Conservation (phyloP, 2,329 filamentous ascomycete genomes). For the Epichloe aotearoae region DNA sequence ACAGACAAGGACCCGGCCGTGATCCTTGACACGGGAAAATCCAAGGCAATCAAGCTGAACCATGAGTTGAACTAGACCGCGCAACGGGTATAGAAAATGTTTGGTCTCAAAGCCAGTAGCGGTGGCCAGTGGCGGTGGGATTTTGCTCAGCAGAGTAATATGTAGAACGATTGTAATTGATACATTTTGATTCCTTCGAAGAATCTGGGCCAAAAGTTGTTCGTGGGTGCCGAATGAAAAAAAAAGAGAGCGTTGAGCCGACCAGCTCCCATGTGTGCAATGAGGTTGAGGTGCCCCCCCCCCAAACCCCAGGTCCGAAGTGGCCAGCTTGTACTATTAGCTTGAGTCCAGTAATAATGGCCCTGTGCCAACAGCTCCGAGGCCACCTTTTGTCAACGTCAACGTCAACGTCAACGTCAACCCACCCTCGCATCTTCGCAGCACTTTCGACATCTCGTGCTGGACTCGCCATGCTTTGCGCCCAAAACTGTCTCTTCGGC, state of each 20-base stretch:
- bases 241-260: too few species aligned
- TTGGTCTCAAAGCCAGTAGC: neutral
- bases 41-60: constrained; percentile 4
- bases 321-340: constrained; percentile 8
- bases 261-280: too few species aligned
- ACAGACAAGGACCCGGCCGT: constrained; percentile 28
- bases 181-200: too few species aligned
- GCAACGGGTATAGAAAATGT: neutral
- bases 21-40: constrained; percentile 21
- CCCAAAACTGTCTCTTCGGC: constrained; percentile 12
- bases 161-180: too few species aligned
- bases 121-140: neutral
- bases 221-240: too few species aligned
- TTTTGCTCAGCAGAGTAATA: neutral
- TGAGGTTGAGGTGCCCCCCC: too few species aligned
- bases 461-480: constrained; percentile 17
- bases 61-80: constrained; percentile 6
- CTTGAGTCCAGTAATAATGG: neutral
- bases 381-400: neutral
- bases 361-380: neutral
- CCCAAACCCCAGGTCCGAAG: constrained; percentile 1
- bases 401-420: neutral
- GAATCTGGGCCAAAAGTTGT: too few species aligned
- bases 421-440: neutral
- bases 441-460: neutral